These are phyloP conservation scores for Cladosporium oxysporum DNA, from an alignment of 2,329 filamentous ascomycete species.

Conservation along the genomic window DNA sequence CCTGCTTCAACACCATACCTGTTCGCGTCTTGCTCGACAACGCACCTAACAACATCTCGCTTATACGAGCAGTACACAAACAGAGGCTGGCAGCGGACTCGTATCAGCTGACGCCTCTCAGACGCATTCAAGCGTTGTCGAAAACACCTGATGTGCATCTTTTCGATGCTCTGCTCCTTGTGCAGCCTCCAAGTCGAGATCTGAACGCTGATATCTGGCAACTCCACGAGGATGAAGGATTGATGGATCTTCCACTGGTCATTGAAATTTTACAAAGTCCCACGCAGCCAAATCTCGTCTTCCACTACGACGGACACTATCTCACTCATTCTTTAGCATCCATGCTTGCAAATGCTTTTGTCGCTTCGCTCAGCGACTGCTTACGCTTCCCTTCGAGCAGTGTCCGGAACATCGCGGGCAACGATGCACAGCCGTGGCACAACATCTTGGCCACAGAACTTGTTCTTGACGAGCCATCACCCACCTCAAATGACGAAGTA, in stretches of 20 bases:
- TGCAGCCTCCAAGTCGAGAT: slow-evolving; percentile 62
- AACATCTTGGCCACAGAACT: slow-evolving; percentile 7
- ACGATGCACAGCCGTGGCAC: background rate
- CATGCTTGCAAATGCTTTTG: slow-evolving; percentile 34
- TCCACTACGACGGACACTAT: slow-evolving; percentile 60
- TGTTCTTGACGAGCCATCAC: background rate
- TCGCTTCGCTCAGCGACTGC: slow-evolving; percentile 30
- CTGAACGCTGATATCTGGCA: slow-evolving; percentile 54
- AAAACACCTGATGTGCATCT: slow-evolving; percentile 53
- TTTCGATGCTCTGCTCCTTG: slow-evolving; percentile 78
- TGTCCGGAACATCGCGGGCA: slow-evolving; percentile 4
- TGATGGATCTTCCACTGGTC: slow-evolving; percentile 77
- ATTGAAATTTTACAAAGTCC: slow-evolving; percentile 69
- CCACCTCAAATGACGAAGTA: background rate
- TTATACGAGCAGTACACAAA: slow-evolving; percentile 62
- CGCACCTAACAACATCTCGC: slow-evolving; percentile 53
- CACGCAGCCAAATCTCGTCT: slow-evolving; percentile 49
- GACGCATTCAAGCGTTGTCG: slow-evolving; percentile 63
- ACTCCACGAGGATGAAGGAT: slow-evolving; percentile 52
- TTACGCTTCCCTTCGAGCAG: slow-evolving; percentile 34
- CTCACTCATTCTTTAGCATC: slow-evolving; percentile 49
- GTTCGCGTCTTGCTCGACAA: slow-evolving; percentile 59
- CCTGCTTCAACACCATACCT: slow-evolving; percentile 89
- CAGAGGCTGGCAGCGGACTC: slow-evolving; percentile 63
- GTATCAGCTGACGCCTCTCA: slow-evolving; percentile 74